phyloP scores from a whole-genome alignment of 1,284 basidiomycete species.

The Quambalaria eucalypti region DNA sequence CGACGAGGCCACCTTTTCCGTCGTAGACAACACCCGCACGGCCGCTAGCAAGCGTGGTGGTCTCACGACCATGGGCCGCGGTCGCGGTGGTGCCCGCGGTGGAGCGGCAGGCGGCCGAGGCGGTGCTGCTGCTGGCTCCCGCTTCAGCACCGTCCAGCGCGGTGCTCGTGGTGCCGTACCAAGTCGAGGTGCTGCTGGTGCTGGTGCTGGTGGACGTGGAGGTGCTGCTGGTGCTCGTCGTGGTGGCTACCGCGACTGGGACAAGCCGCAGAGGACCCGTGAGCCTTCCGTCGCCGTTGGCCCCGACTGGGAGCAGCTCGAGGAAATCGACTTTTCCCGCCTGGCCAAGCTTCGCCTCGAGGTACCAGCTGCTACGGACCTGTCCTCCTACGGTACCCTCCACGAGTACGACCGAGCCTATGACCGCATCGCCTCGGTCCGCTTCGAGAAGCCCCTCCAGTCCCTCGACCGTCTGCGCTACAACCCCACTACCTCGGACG shows the following conservation, averaged over 20 bases:
- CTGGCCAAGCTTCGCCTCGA: constrained; percentile 83
- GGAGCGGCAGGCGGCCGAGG: constrained; percentile 48
- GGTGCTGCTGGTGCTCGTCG: constrained; percentile 52
- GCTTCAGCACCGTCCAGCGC: constrained; percentile 45
- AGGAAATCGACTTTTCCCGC: constrained; percentile 94
- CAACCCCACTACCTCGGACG: constrained; percentile 93
- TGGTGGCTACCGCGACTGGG: constrained; percentile 69
- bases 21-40: constrained; percentile 66
- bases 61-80: constrained; percentile 49
- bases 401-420: constrained; percentile 90
- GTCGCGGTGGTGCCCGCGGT: constrained; percentile 37
- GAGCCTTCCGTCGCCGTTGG: constrained; percentile 91
- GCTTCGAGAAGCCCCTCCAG: constrained; percentile 80
- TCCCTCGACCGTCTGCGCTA: constrained; percentile 91
- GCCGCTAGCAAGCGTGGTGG: constrained; percentile 35
- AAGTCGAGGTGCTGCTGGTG: constrained; percentile 52
- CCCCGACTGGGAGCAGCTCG: constrained; percentile 82
- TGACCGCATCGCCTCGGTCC: constrained; percentile 81
- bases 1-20: constrained; percentile 92
- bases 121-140: constrained; percentile 20
- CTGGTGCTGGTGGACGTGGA: constrained; percentile 55
- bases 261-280: constrained; percentile 72
- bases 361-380: constrained; percentile 51
- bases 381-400: constrained; percentile 70
- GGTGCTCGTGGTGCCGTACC: constrained; percentile 47